These are phyloP conservation scores for Amanita pseudoporphyria DNA, from an alignment of 768 basidiomycete species.

Conservation along the genomic window DNA sequence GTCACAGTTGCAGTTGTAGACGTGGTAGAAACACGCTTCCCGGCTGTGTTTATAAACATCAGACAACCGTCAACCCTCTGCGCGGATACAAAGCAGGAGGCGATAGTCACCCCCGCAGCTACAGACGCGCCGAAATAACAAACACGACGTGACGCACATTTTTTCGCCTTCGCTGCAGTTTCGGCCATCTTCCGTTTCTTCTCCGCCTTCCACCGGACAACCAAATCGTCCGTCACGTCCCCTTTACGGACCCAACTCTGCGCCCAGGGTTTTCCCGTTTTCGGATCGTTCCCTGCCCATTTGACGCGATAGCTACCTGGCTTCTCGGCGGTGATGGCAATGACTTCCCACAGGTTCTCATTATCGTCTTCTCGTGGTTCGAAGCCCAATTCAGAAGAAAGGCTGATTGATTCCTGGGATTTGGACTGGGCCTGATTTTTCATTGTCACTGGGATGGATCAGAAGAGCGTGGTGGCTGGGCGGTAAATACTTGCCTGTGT, in stretches of 20 bases:
- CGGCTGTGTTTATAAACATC: neutral
- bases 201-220: conserved; percentile 52
- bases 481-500: neutral
- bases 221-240: conserved; percentile 60
- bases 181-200: conserved; percentile 44
- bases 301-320: conserved; percentile 44
- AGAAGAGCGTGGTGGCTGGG: neutral
- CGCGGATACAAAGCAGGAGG: neutral
- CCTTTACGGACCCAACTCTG: conserved; percentile 60
- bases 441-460: neutral
- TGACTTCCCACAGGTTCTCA: conserved; percentile 49
- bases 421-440: neutral
- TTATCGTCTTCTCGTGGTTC: conserved; percentile 45
- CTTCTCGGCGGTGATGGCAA: conserved; percentile 55
- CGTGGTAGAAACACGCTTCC: neutral
- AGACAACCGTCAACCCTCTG: neutral
- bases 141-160: conserved; percentile 23
- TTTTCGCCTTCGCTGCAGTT: conserved; percentile 21
- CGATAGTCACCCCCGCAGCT: no score
- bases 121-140: neutral
- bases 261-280: conserved; percentile 53
- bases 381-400: conserved; percentile 34
- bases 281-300: conserved; percentile 62
- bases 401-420: neutral
- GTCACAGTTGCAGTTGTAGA: no score